Evolutionary conservation across 805 yeast species (phyloP), one percentile per base, ranked within the genome.

Genomic region (Ogataea glucozyma): DNA sequence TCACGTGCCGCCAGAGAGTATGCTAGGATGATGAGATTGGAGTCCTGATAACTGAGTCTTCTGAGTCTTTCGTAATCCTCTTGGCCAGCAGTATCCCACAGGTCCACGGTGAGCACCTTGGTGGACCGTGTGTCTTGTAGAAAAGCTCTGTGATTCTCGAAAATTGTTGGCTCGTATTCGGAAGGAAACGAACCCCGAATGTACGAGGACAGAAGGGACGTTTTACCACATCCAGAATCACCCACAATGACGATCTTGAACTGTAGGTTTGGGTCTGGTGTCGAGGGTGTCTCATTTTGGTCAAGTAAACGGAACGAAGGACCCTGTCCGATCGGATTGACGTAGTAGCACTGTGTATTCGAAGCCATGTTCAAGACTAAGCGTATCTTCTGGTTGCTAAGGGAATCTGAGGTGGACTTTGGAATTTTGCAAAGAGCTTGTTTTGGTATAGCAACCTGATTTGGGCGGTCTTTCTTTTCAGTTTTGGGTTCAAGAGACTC

Each of bases 141-240:
- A 43, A 88, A 86, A 16, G 88, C 95, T 18, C 96, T 90, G 61
- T 87, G 88, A 69, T 89, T 89, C 66, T 90, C 97, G 62, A 91
- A 89, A 38, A 91, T 97, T 17, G 99, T 91, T 49, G 98, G 98
- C 41, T 93, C 97, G 65, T 91, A 91, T 67, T 91, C 97, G 30
- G 93, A 87, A 21, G 99, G 99, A 67, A 91, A 91, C 62, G 89
- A 89, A 66, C 89, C 88, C 44, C 96, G 88, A 40, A 97, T 89
- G 69, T 91, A 91, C 46, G 97, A 89, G 59, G 93, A 91, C 54
- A 93, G 78, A 46, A 93, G 78, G 67, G 98, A 91, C 8, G 98
- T 91, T 60, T 89, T 91, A 58, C 99, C 99, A 53, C 93, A 97
- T 58, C 98, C 98, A 78, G 98, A 97, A 70, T 93, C 99, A 51